Conservation (phyloP, 176 grass and related monocot species). For the Calamus simplicifolius region DNA sequence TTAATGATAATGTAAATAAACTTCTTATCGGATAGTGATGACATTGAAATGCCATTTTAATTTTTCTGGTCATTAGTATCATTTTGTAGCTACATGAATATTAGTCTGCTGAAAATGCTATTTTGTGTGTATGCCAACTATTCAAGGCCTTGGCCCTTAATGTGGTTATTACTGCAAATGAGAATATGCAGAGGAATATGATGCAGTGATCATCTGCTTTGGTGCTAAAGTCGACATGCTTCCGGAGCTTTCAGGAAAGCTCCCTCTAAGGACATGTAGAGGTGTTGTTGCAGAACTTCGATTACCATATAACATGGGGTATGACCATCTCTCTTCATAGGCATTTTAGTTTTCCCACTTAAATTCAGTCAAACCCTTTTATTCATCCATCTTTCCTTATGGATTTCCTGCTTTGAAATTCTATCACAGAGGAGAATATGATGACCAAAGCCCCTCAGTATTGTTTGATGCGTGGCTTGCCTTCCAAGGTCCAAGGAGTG, state of each 20-base stretch:
- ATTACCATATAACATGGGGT: constrained; percentile 45
- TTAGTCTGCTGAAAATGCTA: no score
- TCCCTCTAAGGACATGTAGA: constrained; percentile 70
- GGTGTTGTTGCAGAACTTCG: constrained; percentile 66
- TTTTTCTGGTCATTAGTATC: no score
- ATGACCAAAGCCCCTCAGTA: constrained; percentile 60
- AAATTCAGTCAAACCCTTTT: background rate
- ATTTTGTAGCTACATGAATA: no score
- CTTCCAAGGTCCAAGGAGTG: constrained; percentile 52
- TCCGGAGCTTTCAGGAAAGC: constrained; percentile 72
- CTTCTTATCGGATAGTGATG: no score
- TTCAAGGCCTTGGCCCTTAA: background rate
- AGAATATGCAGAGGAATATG: constrained; percentile 67
- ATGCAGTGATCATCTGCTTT: constrained; percentile 78
- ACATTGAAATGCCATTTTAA: no score
- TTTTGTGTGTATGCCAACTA: no score
- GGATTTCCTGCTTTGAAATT: background rate
- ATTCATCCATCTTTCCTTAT: constrained; percentile 4
- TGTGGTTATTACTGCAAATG: background rate
- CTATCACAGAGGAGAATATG: constrained; percentile 41
- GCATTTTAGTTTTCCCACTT: background rate
- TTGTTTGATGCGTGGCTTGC: constrained; percentile 85
- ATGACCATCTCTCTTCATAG: constrained; percentile 12
- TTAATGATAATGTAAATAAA: no score
- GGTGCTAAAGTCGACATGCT: constrained; percentile 58